A percentile compares a stretch with the other conserved stretches of the same genome.
These are phyloP conservation scores for Pleurotus djamor DNA, from an alignment of 768 basidiomycete species.

Conservation along the genomic window DNA sequence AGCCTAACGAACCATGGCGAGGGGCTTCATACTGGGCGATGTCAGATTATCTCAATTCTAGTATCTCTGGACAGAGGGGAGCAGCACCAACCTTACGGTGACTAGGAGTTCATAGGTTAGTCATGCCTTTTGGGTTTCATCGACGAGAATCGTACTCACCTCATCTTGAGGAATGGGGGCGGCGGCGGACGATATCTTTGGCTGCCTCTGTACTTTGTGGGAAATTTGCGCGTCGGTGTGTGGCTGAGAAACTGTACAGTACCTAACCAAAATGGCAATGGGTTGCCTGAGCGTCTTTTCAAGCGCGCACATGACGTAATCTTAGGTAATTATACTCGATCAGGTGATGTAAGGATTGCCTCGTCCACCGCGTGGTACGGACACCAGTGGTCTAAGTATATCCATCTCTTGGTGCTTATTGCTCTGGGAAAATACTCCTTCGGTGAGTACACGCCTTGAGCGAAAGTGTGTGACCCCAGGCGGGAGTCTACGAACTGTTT, in stretches of 20 bases:
- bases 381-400: too few species aligned
- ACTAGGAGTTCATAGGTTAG: constrained; percentile 33
- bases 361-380: too few species aligned
- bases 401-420: too few species aligned
- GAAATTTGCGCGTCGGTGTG: background rate
- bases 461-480: too few species aligned
- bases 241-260: constrained; percentile 11
- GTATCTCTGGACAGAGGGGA: constrained; percentile 14
- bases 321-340: background rate
- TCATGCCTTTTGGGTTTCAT: too few species aligned
- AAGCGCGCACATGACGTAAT: too few species aligned
- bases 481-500: background rate
- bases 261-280: background rate
- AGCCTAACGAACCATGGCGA: constrained; percentile 96
- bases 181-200: constrained; percentile 5
- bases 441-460: too few species aligned
- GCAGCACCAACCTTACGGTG: constrained; percentile 76
- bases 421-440: too few species aligned
- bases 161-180: constrained; percentile 57
- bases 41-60: constrained; percentile 12
- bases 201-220: background rate
- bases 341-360: background rate
- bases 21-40: constrained; percentile 88
- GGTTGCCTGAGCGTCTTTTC: too few species aligned
- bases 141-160: constrained; percentile 35